A percentile compares a stretch with the other conserved stretches of the same genome.
phyloP scores from a whole-genome alignment of 768 basidiomycete species.

The Lactifluus subvellereus region DNA sequence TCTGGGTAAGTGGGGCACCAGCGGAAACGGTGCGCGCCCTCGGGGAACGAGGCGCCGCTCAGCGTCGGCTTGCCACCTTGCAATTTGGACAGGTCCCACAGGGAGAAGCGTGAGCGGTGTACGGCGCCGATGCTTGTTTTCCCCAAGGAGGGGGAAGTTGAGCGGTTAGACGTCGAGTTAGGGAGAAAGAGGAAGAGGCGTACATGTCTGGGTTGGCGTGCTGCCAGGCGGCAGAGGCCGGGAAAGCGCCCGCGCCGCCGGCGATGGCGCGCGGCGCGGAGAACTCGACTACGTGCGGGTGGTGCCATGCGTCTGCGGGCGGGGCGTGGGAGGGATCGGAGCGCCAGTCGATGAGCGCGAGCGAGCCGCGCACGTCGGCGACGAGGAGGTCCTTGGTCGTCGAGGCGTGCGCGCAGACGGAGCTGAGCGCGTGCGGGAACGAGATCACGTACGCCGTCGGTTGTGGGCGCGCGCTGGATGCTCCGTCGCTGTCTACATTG shows the following conservation, averaged over 20 bases:
- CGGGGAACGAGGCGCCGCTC: slow-evolving; percentile 57
- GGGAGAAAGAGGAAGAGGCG: slow-evolving; percentile 23
- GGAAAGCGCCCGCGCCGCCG: slow-evolving; percentile 42
- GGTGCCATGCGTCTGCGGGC: slow-evolving; percentile 50
- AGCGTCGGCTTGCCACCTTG: slow-evolving; percentile 67
- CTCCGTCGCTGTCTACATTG: slow-evolving; percentile 25
- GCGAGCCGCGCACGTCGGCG: slow-evolving; percentile 64
- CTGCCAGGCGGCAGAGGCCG: slow-evolving; percentile 65
- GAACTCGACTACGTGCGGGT: slow-evolving; percentile 62
- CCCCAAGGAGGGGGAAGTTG: neutral
- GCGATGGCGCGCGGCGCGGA: slow-evolving; percentile 62
- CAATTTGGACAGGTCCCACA: slow-evolving; percentile 72
- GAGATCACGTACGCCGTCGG: slow-evolving; percentile 73
- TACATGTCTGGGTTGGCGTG: slow-evolving; percentile 67
- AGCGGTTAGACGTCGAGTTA: neutral
- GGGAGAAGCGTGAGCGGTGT: slow-evolving; percentile 61
- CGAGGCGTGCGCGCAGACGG: slow-evolving; percentile 63
- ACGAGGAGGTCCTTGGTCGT: slow-evolving; percentile 78
- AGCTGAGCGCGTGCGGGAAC: slow-evolving; percentile 65
- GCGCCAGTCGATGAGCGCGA: slow-evolving; percentile 81
- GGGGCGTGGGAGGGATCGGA: slow-evolving; percentile 53
- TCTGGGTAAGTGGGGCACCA: slow-evolving; percentile 75
- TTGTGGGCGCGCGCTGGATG: slow-evolving; percentile 44
- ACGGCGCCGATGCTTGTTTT: slow-evolving; percentile 66
- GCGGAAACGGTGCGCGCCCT: slow-evolving; percentile 67